Evolutionary conservation across 768 basidiomycete genomes (phyloP).

Genomic region (Boletus tylopilopsis): DNA sequence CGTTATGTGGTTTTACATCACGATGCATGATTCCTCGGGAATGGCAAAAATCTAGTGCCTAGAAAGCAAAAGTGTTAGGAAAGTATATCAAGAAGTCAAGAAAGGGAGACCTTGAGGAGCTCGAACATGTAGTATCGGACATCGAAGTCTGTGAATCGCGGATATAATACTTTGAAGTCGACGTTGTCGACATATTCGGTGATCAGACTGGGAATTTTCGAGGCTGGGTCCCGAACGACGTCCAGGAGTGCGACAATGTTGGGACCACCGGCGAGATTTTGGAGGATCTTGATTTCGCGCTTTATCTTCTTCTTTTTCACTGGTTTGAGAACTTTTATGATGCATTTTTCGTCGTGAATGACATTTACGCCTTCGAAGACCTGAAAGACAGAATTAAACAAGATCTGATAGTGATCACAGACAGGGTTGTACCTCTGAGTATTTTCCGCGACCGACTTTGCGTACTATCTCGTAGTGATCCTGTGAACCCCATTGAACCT

Average conservation of each 20-base stretch:
- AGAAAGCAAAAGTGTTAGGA: not conserved
- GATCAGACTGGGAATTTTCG: conserved; percentile 94
- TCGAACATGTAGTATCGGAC: conserved; percentile 97
- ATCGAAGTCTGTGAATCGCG: conserved; percentile 92
- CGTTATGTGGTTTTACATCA: conserved; percentile 98
- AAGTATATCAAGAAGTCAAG: conserved; percentile 1
- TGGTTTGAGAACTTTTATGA: conserved; percentile 97
- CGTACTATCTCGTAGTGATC: conserved; percentile 98
- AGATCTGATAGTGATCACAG: conserved; percentile 11
- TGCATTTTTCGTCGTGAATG: conserved; percentile 89
- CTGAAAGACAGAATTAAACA: conserved; percentile 34
- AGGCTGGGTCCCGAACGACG: conserved; percentile 92
- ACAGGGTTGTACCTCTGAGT: conserved; percentile 69
- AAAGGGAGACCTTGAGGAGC: conserved; percentile 71
- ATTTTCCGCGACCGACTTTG: conserved; percentile 94
- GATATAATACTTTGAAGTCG: conserved; percentile 96
- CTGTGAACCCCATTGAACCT: conserved; percentile 96
- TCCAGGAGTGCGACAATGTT: conserved; percentile 93
- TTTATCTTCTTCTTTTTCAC: conserved; percentile 99
- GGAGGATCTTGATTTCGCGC: conserved; percentile 96
- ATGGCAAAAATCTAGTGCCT: conserved; percentile 97
- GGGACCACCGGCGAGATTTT: conserved; percentile 93
- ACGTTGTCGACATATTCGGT: conserved; percentile 98
- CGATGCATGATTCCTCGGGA: conserved; percentile 99
- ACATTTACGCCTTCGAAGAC: conserved; percentile 94